Percentiles rank a stretch among this genome's conserved stretches.
Evolutionary conservation across 768 basidiomycete species (phyloP).

Genomic region (Jaapia argillacea): DNA sequence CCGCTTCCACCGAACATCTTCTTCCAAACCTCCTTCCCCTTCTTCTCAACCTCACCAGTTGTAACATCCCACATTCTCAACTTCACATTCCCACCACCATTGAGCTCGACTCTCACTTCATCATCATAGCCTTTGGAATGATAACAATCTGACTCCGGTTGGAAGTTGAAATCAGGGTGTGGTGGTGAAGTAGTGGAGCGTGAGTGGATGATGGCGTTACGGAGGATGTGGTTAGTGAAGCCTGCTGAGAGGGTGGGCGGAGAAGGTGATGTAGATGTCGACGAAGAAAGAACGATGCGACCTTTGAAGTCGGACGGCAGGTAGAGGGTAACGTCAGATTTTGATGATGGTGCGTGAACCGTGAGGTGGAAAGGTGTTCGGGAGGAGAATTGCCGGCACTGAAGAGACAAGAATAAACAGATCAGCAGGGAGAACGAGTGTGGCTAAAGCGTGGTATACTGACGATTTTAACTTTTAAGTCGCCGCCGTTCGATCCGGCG

Average conservation of each 20-base stretch:
- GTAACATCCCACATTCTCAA: conserved; percentile 78
- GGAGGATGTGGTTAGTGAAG: conserved; percentile 56
- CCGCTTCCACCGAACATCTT: conserved; percentile 52
- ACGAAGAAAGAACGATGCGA: conserved; percentile 41
- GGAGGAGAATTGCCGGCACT: conserved; percentile 19
- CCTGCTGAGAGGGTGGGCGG: conserved; percentile 54
- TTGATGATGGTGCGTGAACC: conserved; percentile 38
- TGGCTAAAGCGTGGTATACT: conserved; percentile 19
- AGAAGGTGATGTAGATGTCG: too few species aligned
- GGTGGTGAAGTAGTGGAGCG: too few species aligned
- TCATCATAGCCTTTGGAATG: conserved; percentile 33
- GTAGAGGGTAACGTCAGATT: conserved; percentile 66
- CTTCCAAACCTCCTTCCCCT: conserved; percentile 51
- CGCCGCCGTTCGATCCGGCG: conserved; percentile 34
- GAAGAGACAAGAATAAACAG: not conserved
- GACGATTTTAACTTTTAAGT: conserved; percentile 67
- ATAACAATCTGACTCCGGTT: conserved; percentile 6
- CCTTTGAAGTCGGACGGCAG: conserved; percentile 75
- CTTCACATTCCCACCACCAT: conserved; percentile 48
- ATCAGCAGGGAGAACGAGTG: not conserved
- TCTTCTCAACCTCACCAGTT: conserved; percentile 51
- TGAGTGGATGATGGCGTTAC: conserved; percentile 19
- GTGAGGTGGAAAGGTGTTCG: conserved; percentile 39
- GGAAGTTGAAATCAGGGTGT: conserved; percentile 15
- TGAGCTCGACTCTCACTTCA: conserved; percentile 52